Evolutionary conservation across 805 yeast species (phyloP), one percentile per base, ranked within the genome.

Genomic region (Metschnikowia lochheadii): DNA sequence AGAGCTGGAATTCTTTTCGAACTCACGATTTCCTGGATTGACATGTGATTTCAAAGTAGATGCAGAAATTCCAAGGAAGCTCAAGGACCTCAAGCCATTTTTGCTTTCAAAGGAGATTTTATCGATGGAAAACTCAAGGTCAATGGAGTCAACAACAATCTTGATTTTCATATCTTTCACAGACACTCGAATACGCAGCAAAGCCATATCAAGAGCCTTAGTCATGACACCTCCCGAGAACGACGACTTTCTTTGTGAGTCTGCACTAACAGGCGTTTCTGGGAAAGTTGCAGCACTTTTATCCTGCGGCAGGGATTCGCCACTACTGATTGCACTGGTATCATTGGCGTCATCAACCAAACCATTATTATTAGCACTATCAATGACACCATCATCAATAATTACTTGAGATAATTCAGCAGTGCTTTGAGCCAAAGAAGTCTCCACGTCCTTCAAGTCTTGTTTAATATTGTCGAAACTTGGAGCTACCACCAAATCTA

Each of bases 341-440:
- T 18, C 23, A 31, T 11, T 14, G 7, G 45, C 56, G 40, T 33
- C 33, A 31, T 21, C 43, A 29, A 29, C 26, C 5, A 40, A 2
- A 26, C 13, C 33, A 13, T 21, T 63, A 65, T 80, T 63, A 63
- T 11, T 14, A 2, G 45, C 56, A 40, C 33, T 26, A 21, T 17
- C 46, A 29, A 29, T 29, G 7, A 34, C 3, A 21, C 13, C 35
- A 13, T 21, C 64, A 65, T 80, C 63, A 63, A 78, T 71, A 20
- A 81, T 72, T 42, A 84, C 80, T 54, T 77, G 79, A 2, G 94
- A 89, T 49, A 89, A 72, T 57, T 85, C 89, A 20, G 84, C 83
- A 0, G 92, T 84, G 50, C 94, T 85, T 58, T 83, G 85, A 0
- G 87, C 83, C 50, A 87, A 65, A 50, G 83, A 81, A 50, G 80